Evolutionary conservation across 1,139 yeast species (phyloP).

Genomic region (Taphrina flavorubra): DNA sequence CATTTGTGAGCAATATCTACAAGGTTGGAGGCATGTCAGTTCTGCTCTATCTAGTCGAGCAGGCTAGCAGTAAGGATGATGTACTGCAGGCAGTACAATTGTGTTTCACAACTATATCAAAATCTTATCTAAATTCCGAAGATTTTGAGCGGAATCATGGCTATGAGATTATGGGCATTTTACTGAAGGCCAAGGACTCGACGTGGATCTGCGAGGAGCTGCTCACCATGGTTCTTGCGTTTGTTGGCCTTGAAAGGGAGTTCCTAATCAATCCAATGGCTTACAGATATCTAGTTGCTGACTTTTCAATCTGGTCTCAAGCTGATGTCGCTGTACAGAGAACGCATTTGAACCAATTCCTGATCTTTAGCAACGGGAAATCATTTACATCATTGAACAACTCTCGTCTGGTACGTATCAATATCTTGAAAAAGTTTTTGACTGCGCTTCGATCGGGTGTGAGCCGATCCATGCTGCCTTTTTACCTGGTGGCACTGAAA

Average conservation of each 20-base stretch:
- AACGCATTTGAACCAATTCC: slow-evolving; percentile 63
- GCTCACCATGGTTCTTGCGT: slow-evolving; percentile 55
- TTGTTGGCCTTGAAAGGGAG: slow-evolving; percentile 58
- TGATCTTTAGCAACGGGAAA: slow-evolving; percentile 57
- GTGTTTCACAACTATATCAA: slow-evolving; percentile 52
- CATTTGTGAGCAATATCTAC: slow-evolving; percentile 46
- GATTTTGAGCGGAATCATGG: slow-evolving; percentile 57
- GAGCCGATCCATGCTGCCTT: slow-evolving; percentile 53
- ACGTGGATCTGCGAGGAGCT: slow-evolving; percentile 51
- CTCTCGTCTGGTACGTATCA: slow-evolving; percentile 60
- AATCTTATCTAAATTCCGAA: slow-evolving; percentile 50
- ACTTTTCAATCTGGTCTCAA: slow-evolving; percentile 60
- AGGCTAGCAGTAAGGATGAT: slow-evolving; percentile 48
- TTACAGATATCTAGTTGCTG: slow-evolving; percentile 57
- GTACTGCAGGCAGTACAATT: slow-evolving; percentile 50
- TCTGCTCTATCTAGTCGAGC: slow-evolving; percentile 52
- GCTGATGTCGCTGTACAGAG: slow-evolving; percentile 57
- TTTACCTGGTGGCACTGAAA: slow-evolving; percentile 53
- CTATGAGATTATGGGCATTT: slow-evolving; percentile 55
- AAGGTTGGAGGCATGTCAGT: slow-evolving; percentile 53
- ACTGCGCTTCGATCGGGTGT: slow-evolving; percentile 58
- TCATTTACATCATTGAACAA: slow-evolving; percentile 59
- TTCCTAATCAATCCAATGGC: slow-evolving; percentile 57
- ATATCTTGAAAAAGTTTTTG: slow-evolving; percentile 60
- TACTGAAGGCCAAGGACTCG: slow-evolving; percentile 51